Conservation (phyloP, 805 yeast species). For the Ogataea angusta region DNA sequence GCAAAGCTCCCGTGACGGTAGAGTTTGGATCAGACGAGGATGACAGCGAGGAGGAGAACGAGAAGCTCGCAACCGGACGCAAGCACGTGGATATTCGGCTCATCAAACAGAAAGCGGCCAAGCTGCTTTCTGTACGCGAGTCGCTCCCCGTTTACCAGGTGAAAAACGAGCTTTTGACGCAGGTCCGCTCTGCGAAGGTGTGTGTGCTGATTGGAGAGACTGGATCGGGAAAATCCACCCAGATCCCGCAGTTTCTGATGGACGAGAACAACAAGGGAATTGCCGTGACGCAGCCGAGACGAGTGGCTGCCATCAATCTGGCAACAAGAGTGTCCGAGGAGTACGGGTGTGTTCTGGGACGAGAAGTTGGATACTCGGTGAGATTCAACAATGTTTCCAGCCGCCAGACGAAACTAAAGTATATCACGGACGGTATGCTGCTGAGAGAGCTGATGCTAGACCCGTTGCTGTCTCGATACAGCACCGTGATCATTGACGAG, state of each 20-base stretch:
- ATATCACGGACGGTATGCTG: slow-evolving; percentile 96
- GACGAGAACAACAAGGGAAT: slow-evolving; percentile 50
- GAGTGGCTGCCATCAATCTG: slow-evolving; percentile 94
- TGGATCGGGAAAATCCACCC: slow-evolving; percentile 93
- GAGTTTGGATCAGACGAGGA: slow-evolving; percentile 12
- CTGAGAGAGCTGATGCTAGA: slow-evolving; percentile 86
- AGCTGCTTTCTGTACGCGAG: slow-evolving; percentile 50
- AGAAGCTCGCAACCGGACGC: slow-evolving; percentile 23
- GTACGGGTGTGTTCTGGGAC: slow-evolving; percentile 71
- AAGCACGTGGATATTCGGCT: slow-evolving; percentile 4
- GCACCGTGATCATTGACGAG: slow-evolving; percentile 84
- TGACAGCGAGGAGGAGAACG: slow-evolving; percentile 24
- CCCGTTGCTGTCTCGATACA: slow-evolving; percentile 57
- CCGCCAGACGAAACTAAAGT: slow-evolving; percentile 66
- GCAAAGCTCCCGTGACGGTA: slow-evolving; percentile 6
- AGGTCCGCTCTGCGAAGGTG: slow-evolving; percentile 56
- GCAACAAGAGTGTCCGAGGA: slow-evolving; percentile 93
- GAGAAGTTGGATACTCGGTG: slow-evolving; percentile 87
- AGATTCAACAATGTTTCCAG: slow-evolving; percentile 75
- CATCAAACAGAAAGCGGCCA: slow-evolving; percentile 39
- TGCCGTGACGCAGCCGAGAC: slow-evolving; percentile 95
- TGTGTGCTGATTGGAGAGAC: slow-evolving; percentile 92
- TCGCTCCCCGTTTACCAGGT: slow-evolving; percentile 76
- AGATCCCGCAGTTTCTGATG: slow-evolving; percentile 88
- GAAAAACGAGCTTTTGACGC: slow-evolving; percentile 56